Base-by-base conservation (phyloP, 2,329 filamentous ascomycete genomes). In the Botrytis hyacinthi region DNA sequence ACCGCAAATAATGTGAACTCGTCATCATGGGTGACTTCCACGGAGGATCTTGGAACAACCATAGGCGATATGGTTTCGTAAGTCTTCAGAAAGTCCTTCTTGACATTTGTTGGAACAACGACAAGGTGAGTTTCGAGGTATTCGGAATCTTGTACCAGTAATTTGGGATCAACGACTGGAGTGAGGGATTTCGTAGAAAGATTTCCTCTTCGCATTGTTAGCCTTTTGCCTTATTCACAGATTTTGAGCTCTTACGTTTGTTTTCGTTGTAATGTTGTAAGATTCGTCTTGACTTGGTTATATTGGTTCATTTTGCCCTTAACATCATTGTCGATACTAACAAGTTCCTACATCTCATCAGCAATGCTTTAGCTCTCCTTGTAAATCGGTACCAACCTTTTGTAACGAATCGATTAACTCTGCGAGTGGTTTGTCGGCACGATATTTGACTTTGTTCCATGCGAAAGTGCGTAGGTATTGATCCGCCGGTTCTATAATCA, bases 361-460 rank as follows among this genome's bases (percentile, higher is more conserved):
- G 61, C 46, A 22, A 32, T n/a, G 37, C n/a, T 35, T 60, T 20
- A 20, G 8, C 26, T 26, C 48, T 32, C 37, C 48, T 8, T 4
- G 26, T 42, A 46, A 68, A 51, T 10, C 3, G 57, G 26, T 32
- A 18, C 32, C 29, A 79, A 93, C 93, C 89, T 97, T 98, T 81
- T 97, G 94, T 74, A 99, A 85, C 59, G 91, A 91, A 82, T 94
- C 92, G 78, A 98, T 92, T 74, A 98, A 87, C 81, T 98, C 95
- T 73, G 90, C 88, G 75, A 99, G 88, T 69, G 95, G 89, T 82
- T 95, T 97, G 83, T 99, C 96, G 76, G 93, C 92, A 79, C 96
- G 91, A 83, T 98, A 99, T 82, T 97, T 96, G 84, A 97, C 93
- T 84, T 96, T 98, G 85, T 98, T 98, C 96, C 96, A 99, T 77